These are phyloP conservation scores for Croton laevigatus DNA, from an alignment of 441 rosid species.

Conservation along the genomic window DNA sequence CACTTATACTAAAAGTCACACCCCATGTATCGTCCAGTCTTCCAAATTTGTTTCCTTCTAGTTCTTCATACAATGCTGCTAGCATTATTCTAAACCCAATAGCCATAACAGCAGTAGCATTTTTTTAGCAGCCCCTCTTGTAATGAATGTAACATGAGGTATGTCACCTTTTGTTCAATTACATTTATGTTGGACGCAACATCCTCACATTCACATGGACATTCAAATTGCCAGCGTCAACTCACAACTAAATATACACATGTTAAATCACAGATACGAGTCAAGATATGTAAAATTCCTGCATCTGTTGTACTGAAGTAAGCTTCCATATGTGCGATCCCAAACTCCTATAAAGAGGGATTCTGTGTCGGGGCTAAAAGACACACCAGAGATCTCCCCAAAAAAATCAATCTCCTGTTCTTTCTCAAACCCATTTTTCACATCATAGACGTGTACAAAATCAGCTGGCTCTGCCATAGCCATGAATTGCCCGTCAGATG, in stretches of 20 bases:
- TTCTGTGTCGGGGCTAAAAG: slow-evolving; percentile 60
- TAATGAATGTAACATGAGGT: slow-evolving; percentile 11
- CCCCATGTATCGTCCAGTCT: not conserved
- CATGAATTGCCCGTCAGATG: slow-evolving; percentile 55
- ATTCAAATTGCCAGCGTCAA: slow-evolving; percentile 16
- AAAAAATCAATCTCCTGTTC: slow-evolving; percentile 62
- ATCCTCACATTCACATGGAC: slow-evolving; percentile 15
- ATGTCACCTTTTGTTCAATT: slow-evolving; percentile 18
- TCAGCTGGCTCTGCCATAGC: slow-evolving; percentile 62
- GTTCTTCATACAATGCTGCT: not conserved
- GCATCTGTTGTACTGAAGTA: slow-evolving; percentile 49
- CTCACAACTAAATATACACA: slow-evolving; percentile 13
- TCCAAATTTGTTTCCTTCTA: not conserved
- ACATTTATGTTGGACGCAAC: slow-evolving; percentile 12
- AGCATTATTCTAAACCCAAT: slow-evolving; percentile 17
- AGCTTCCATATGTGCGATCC: slow-evolving; percentile 66
- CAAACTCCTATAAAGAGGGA: slow-evolving; percentile 53
- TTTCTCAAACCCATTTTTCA: slow-evolving; percentile 43
- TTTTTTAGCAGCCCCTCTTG: not conserved
- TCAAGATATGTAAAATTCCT: slow-evolving; percentile 40
- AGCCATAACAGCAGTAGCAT: slow-evolving; percentile 9
- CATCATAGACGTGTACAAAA: slow-evolving; percentile 53
- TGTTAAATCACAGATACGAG: slow-evolving; percentile 31
- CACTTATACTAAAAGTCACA: not conserved
- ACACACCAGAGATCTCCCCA: slow-evolving; percentile 56